Base-by-base conservation (phyloP, 768 basidiomycete genomes). In the Flagelloscypha sp. region DNA sequence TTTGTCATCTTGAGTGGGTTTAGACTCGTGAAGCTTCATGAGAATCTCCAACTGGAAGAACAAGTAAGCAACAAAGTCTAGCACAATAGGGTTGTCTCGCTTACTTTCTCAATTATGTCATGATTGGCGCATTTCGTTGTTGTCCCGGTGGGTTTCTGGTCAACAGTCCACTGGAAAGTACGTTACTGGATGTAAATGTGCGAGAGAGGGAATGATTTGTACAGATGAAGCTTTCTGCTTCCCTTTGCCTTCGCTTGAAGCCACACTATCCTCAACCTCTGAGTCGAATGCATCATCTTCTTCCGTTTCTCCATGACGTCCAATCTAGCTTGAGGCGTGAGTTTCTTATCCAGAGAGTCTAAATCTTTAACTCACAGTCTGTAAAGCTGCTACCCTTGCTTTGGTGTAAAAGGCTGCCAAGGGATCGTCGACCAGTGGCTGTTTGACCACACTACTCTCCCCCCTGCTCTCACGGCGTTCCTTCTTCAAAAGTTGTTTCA, bases 21-120 rank as follows among this genome's bases (percentile, higher is more conserved):
- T 83, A 4, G 71, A 66, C 36, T 71, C 65, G 50, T 89, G 81
- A 3, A 88, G 59, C 9, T 68, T 57, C 59, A 64, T 70, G 5
- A 89, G 68, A 49, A 84, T 76, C 43, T 72, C 58, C 9, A 89
- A 61, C 85, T 88, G 48, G 6, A 30, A 18, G 29, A 23, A 12
- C 12, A 18, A 30, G 15, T 10, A 17, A 20, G 38, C 18, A 41
- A 31, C 22, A 18, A 32, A 27, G 12, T 17, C 18, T 21, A 5
- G 24, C 1, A n/a, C 9, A 20, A 25, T 12, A 31, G 10, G 15
- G 16, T n/a, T 9, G n/a, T 9, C 7, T 15, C 7, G 10, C 50
- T 17, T 43, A 76, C 84, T 67, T 84, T 84, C 48, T 80, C 77
- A 21, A 85, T 66, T 30, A 89, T 70, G 46, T 79, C 72, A 51